A percentile compares a stretch with the other conserved stretches of the same genome.
Evolutionary conservation across 768 basidiomycete species (phyloP).

Genomic region (Lentinula sp.): DNA sequence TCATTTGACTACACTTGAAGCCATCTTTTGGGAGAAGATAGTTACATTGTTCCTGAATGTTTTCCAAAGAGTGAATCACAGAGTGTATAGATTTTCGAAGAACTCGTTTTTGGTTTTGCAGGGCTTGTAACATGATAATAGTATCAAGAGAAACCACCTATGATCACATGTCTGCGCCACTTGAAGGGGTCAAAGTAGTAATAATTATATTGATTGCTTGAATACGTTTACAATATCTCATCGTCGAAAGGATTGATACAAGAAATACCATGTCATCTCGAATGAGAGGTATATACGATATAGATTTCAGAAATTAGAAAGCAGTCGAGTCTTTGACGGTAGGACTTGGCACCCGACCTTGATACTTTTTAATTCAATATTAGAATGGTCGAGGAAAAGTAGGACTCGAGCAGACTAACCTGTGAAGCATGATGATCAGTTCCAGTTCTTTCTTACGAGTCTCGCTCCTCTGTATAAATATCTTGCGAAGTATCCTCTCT

Average conservation of each 20-base stretch:
- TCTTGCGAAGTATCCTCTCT: conserved; percentile 9
- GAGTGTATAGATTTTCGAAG: conserved; percentile 46
- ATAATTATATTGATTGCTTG: too few relatives aligned
- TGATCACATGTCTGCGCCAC: background rate
- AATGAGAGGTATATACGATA: too few relatives aligned
- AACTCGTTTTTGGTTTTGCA: conserved; percentile 46
- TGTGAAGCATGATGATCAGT: conserved; percentile 21
- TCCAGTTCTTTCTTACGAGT: conserved; percentile 21
- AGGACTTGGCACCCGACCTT: background rate
- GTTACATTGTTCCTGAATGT: conserved; percentile 59
- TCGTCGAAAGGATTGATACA: too few relatives aligned
- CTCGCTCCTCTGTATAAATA: conserved; percentile 22
- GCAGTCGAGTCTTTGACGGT: background rate
- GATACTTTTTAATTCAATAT: background rate
- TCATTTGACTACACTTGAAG: background rate
- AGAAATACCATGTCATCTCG: too few relatives aligned
- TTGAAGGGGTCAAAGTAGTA: background rate
- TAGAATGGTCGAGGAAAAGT: background rate
- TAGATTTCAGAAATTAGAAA: too few relatives aligned
- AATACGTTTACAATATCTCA: background rate
- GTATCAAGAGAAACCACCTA: too few relatives aligned
- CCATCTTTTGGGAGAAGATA: background rate
- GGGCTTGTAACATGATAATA: conserved; percentile 1
- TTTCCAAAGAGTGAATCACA: conserved; percentile 38
- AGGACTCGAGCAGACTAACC: background rate